Percentiles rank a stretch among this genome's conserved stretches.
These are phyloP conservation scores for Heimioporus punctisporus DNA, from an alignment of 1,284 basidiomycete genomes.

Conservation along the genomic window DNA sequence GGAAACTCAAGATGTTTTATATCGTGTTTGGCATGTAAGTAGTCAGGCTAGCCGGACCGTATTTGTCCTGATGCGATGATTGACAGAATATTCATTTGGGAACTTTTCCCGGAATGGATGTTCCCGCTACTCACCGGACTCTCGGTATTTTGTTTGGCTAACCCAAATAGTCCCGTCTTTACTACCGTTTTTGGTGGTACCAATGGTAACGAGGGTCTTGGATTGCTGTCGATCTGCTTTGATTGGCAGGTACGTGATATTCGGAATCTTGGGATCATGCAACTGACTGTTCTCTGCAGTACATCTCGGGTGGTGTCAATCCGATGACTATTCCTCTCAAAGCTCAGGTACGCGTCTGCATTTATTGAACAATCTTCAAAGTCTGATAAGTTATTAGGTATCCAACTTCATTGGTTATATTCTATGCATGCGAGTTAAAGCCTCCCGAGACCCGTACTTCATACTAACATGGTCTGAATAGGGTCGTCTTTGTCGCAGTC, in stretches of 20 bases:
- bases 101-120: conserved; percentile 54
- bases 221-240: conserved; percentile 51
- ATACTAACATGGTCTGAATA: conserved; percentile 12
- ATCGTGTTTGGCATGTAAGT: conserved; percentile 45
- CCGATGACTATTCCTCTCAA: conserved; percentile 48
- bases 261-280: not conserved
- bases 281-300: conserved; percentile 31
- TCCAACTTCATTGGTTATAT: conserved; percentile 45
- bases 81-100: conserved; percentile 51
- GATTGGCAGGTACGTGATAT: conserved; percentile 53
- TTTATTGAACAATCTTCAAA: too few species aligned
- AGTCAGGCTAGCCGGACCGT: conserved; percentile 33
- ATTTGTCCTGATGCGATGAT: not conserved
- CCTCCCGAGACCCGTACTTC: too few species aligned
- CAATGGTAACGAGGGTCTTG: conserved; percentile 61
- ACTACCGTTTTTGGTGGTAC: conserved; percentile 62
- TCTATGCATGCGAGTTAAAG: conserved; percentile 43
- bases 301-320: conserved; percentile 42
- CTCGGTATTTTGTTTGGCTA: conserved; percentile 61
- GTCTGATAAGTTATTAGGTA: conserved; percentile 26
- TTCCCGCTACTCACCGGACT: conserved; percentile 51
- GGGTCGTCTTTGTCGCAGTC: conserved; percentile 43
- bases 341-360: conserved; percentile 39
- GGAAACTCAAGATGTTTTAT: conserved; percentile 51
- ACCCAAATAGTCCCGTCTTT: conserved; percentile 47